Conservation (phyloP, 176 grass and related monocot species). For the Aegilops speltoides region DNA sequence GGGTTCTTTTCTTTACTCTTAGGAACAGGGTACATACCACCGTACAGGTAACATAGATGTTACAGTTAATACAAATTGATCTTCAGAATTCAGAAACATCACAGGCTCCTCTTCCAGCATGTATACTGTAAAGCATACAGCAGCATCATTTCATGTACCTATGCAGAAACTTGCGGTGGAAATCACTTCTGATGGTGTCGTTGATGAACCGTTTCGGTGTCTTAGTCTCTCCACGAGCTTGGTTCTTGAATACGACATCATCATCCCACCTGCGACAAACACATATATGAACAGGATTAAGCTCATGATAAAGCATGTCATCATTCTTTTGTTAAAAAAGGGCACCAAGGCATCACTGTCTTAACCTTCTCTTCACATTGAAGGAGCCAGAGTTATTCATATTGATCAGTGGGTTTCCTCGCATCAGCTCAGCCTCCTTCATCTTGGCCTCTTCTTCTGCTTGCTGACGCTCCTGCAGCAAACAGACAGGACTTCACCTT, state of each 20-base stretch:
- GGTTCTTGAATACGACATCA: slow-evolving; percentile 93
- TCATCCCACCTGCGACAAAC: slow-evolving; percentile 70
- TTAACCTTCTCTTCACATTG: slow-evolving; percentile 88
- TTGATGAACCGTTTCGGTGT: slow-evolving; percentile 90
- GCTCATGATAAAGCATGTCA: not conserved
- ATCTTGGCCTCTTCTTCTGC: slow-evolving; percentile 89
- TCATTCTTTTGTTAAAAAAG: not conserved
- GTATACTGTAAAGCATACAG: not conserved
- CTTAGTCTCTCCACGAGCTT: slow-evolving; percentile 86
- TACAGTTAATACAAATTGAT: slow-evolving; percentile 22
- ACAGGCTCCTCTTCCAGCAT: not conserved
- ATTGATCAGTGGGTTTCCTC: slow-evolving; percentile 86
- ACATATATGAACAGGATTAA: slow-evolving; percentile 15
- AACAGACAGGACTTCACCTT: not conserved
- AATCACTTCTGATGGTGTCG: slow-evolving; percentile 94
- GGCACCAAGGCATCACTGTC: not conserved
- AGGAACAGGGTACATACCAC: not conserved
- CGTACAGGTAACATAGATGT: not conserved
- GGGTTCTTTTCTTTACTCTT: not conserved
- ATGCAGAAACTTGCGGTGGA: slow-evolving; percentile 95
- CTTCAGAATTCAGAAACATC: slow-evolving; percentile 19
- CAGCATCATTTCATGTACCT: slow-evolving; percentile 91
- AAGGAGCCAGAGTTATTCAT: slow-evolving; percentile 76
- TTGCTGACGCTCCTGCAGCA: slow-evolving; percentile 61
- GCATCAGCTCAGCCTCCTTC: slow-evolving; percentile 91